These are phyloP conservation scores for Gynochthodes officinalis DNA, from an alignment of 257 asterid species.

Conservation along the genomic window DNA sequence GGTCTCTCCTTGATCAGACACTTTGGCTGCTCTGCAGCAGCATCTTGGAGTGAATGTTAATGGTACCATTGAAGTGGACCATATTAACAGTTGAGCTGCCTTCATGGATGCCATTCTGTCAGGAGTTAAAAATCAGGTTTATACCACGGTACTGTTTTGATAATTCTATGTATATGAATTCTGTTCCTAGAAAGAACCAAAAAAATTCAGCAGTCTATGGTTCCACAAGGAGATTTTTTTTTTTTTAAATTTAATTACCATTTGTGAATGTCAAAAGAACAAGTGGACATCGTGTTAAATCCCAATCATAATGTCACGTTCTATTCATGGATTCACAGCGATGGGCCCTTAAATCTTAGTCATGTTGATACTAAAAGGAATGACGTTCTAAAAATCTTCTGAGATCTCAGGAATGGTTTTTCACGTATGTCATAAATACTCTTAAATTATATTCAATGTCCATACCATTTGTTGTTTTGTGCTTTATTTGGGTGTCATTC, in stretches of 20 bases:
- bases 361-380: neutral
- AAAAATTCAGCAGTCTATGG: neutral
- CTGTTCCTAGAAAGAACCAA: neutral
- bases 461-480: neutral
- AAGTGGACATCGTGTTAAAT: too few relatives aligned
- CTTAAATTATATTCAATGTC: constrained; percentile 3
- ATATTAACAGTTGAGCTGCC: neutral
- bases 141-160: too few relatives aligned
- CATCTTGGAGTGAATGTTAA: neutral
- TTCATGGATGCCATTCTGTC: neutral
- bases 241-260: too few relatives aligned
- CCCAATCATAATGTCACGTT: too few relatives aligned
- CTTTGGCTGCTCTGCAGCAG: neutral
- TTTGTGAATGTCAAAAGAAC: too few relatives aligned
- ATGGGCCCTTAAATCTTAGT: neutral
- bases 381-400: neutral
- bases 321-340: neutral
- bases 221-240: neutral
- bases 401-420: neutral
- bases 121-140: too few relatives aligned
- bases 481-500: constrained; percentile 1
- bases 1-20: neutral
- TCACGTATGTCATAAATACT: neutral
- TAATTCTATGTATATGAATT: too few relatives aligned
- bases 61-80: neutral